Evolutionary conservation across 345 rosid species (phyloP), one percentile per base, ranked within the genome.

Genomic region (Rhodamnia argentea): DNA sequence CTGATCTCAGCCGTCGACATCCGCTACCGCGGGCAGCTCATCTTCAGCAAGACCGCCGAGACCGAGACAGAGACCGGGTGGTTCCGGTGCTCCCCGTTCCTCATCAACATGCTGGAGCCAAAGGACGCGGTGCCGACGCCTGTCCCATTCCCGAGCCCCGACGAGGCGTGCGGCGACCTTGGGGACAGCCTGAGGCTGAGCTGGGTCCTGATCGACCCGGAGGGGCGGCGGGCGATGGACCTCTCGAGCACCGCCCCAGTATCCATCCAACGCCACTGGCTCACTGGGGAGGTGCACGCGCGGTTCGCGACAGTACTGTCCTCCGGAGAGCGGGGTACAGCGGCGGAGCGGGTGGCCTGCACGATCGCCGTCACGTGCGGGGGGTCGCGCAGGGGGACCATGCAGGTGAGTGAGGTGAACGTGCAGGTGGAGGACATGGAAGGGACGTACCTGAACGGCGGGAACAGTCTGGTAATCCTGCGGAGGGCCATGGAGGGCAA

Each of bases 1-100:
- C 26, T 95, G 52, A 93, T 95, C 86, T 94, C 99, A 44, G 91
- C 96, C 75, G 96, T 96, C 6, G 99, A 96, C 89, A 82, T 93
- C 13, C 90, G 86, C 83, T 91, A 92, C 92, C 82, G 86, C n/a
- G 88, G 89, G 24, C 83, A 89, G 27, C 86, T 91, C 20, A 83
- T 94, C 62, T 90, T 93, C 44, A 91, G 93, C 89, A 92, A 85
- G 87, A 94, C 90, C 2, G 85, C 89, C 24, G 95, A 93, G 88
- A 93, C 95, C 12, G 94, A 94, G 90, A 93, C 96, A 1, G 91
- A 83, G 13, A 91, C 92, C 83, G 90, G 90, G 24, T 94, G 96
- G 98, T 96, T 94, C 89, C 87, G 52, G 6, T 90, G 93, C 89
- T 93, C 98, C 44, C 98, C 98, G 24, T 93, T 96, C 83, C 87